These are phyloP conservation scores for Alternaria postmessia DNA, from an alignment of 2,329 filamentous ascomycete genomes.

Conservation along the genomic window DNA sequence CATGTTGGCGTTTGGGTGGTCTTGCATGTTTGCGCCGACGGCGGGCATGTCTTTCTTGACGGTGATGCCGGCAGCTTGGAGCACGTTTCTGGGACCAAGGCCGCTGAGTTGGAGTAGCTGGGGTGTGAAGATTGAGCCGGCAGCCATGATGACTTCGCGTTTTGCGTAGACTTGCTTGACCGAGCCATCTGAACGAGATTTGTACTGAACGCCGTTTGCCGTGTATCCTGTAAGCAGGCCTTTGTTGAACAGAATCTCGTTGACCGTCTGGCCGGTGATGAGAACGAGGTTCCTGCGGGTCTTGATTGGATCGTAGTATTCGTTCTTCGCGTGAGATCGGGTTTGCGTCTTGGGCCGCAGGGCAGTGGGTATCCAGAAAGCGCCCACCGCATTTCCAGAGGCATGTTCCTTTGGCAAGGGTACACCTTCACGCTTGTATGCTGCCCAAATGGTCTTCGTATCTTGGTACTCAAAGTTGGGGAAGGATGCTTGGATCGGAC, in stretches of 20 bases:
- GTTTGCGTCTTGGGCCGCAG: conserved; percentile 38
- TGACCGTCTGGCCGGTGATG: conserved; percentile 31
- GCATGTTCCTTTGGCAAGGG: conserved; percentile 37
- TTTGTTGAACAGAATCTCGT: conserved; percentile 35
- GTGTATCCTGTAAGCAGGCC: conserved; percentile 22
- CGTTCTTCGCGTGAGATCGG: conserved; percentile 45
- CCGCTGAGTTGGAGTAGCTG: conserved; percentile 54
- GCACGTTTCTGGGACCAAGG: conserved; percentile 35
- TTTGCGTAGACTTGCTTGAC: conserved; percentile 32
- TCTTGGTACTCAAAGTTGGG: conserved; percentile 38
- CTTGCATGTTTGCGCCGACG: conserved; percentile 47
- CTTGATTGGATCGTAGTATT: conserved; percentile 36
- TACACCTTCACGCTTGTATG: conserved; percentile 29
- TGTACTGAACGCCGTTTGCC: conserved; percentile 33
- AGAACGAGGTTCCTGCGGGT: conserved; percentile 34
- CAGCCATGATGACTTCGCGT: conserved; percentile 67
- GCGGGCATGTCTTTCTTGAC: conserved; percentile 39
- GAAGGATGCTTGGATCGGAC: conserved; percentile 35
- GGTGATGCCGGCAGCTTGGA: conserved; percentile 32
- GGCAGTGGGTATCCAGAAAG: conserved; percentile 41
- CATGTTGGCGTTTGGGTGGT: conserved; percentile 37
- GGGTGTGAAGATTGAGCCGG: conserved; percentile 65
- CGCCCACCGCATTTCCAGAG: conserved; percentile 36
- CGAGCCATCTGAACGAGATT: conserved; percentile 27
- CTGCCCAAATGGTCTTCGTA: conserved; percentile 29